These are phyloP conservation scores for Purpureocillium takamizusanense DNA, from an alignment of 2,329 filamentous ascomycete genomes.

Conservation along the genomic window DNA sequence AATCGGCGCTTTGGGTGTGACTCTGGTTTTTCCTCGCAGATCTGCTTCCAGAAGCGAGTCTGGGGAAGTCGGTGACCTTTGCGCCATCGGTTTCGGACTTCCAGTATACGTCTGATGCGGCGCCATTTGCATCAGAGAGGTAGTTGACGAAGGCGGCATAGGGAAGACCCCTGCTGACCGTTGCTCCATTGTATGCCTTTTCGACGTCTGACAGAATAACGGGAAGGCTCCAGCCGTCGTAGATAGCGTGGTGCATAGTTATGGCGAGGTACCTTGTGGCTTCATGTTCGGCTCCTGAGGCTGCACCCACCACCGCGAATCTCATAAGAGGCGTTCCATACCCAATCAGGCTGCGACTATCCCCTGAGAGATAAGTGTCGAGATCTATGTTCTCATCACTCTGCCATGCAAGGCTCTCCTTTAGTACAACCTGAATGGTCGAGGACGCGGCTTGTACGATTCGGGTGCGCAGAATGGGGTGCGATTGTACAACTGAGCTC, in stretches of 20 bases:
- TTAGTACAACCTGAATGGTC: neutral
- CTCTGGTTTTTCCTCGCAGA: neutral
- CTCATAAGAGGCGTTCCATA: slow-evolving; percentile 6
- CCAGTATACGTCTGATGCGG: neutral
- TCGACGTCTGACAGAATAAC: slow-evolving; percentile 2
- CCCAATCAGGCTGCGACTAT: neutral
- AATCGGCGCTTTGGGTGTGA: neutral
- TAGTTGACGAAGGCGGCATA: slow-evolving; percentile 7
- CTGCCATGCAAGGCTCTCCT: neutral
- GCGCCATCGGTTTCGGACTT: neutral
- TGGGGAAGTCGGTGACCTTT: neutral
- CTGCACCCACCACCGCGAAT: neutral
- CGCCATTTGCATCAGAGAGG: neutral
- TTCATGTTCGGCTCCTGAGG: neutral
- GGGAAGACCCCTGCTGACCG: neutral
- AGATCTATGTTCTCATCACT: neutral
- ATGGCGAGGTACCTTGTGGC: slow-evolving; percentile 8
- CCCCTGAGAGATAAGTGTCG: neutral
- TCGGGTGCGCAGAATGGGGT: neutral
- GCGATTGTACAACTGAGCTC: slow-evolving; percentile 2
- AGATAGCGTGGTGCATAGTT: slow-evolving; percentile 14
- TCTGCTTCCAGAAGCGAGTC: neutral
- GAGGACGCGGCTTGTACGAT: neutral
- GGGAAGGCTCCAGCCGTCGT: slow-evolving; percentile 12
- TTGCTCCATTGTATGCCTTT: slow-evolving; percentile 2